Conservation (phyloP, 2,329 filamentous ascomycete species). For the Botryotinia narcissicola region DNA sequence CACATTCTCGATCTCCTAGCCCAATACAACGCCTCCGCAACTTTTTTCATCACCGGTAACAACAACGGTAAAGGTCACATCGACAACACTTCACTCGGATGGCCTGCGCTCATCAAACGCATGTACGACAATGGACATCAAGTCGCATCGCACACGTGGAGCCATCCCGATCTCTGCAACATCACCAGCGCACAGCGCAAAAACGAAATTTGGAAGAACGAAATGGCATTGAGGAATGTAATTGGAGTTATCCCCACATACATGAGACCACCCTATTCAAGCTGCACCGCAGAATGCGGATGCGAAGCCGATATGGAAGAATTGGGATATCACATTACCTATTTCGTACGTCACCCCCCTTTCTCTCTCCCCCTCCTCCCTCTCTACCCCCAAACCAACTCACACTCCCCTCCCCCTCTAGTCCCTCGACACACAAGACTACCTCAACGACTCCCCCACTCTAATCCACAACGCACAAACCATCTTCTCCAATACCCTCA, state of each 20-base stretch:
- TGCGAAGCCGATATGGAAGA: constrained; percentile 40
- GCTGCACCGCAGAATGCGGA: constrained; percentile 41
- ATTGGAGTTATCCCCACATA: constrained; percentile 54
- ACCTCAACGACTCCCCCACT: constrained; percentile 44
- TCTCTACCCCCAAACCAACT: not conserved
- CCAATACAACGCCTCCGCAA: constrained; percentile 60
- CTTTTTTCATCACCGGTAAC: constrained; percentile 54
- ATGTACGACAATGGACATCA: constrained; percentile 52
- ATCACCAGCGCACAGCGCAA: constrained; percentile 44
- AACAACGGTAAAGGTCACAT: constrained; percentile 50
- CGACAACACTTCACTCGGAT: constrained; percentile 48
- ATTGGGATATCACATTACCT: constrained; percentile 48
- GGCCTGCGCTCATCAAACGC: constrained; percentile 38
- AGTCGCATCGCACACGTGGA: constrained; percentile 57
- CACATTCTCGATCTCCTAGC: constrained; percentile 61
- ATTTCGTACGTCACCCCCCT: constrained; percentile 41
- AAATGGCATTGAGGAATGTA: constrained; percentile 55
- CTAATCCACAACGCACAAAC: constrained; percentile 47
- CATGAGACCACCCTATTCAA: constrained; percentile 47
- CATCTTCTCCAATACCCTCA: constrained; percentile 33
- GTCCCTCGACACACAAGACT: constrained; percentile 49
- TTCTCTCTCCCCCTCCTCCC: too few species aligned
- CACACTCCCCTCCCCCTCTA: not conserved
- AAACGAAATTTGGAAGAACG: constrained; percentile 51
- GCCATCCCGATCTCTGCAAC: constrained; percentile 47